Evolutionary conservation across 371 early-diverging fungal species (phyloP).

Genomic region (Mortierella sp.): DNA sequence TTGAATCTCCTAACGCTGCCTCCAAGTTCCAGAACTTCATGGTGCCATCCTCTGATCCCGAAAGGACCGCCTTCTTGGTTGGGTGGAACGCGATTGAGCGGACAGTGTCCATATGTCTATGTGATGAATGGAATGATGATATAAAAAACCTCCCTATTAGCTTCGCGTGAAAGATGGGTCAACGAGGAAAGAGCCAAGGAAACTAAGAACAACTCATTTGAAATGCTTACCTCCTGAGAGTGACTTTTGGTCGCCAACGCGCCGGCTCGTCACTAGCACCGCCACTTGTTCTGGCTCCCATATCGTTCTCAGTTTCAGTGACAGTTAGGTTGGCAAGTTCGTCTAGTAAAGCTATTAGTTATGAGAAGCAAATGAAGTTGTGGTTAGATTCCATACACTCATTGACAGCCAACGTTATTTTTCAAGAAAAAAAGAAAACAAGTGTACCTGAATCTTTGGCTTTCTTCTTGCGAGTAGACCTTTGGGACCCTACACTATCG

Average conservation of each 20-base stretch:
- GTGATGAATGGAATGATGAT: background rate
- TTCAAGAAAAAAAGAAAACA: background rate
- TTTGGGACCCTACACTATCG: constrained; percentile 30
- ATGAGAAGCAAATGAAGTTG: background rate
- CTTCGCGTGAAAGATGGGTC: background rate
- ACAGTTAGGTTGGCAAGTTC: constrained; percentile 59
- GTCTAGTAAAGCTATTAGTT: constrained; percentile 46
- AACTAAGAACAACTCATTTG: background rate
- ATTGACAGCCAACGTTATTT: constrained; percentile 14
- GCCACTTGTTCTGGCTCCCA: constrained; percentile 16
- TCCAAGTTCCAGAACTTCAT: constrained; percentile 84
- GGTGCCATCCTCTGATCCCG: constrained; percentile 90
- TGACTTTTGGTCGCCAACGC: constrained; percentile 72
- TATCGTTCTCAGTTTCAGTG: constrained; percentile 37
- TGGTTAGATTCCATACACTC: background rate
- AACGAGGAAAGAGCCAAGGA: background rate
- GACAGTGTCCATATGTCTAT: constrained; percentile 88
- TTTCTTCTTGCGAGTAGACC: constrained; percentile 57
- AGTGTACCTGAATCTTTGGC: constrained; percentile 52
- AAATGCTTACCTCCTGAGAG: constrained; percentile 69
- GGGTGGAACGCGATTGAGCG: constrained; percentile 82
- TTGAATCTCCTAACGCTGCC: constrained; percentile 42
- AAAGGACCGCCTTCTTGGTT: constrained; percentile 70
- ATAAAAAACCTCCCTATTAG: background rate
- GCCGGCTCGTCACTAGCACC: constrained; percentile 25